Evolutionary conservation across 2,329 filamentous ascomycete genomes (phyloP).

Genomic region (Fusarium domesticum): DNA sequence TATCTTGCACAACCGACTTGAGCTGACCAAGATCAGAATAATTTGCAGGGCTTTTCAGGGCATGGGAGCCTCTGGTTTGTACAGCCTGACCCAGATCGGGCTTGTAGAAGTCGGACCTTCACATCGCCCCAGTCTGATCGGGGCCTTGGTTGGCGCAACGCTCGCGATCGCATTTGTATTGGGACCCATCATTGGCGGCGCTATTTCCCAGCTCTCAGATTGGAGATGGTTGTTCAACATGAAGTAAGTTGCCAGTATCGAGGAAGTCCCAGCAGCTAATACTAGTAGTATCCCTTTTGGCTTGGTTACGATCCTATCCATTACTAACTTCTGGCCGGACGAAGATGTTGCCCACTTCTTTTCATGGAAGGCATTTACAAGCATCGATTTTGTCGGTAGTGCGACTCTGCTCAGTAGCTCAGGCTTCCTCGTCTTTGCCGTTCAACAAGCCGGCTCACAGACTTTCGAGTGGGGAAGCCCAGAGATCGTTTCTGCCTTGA

Average conservation of each 20-base stretch:
- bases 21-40: constrained; percentile 43
- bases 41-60: constrained; percentile 58
- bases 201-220: constrained; percentile 49
- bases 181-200: constrained; percentile 56
- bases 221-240: constrained; percentile 63
- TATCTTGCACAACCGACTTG: constrained; percentile 1
- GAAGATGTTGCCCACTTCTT: constrained; percentile 36
- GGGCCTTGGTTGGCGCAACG: constrained; percentile 53
- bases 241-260: constrained; percentile 44
- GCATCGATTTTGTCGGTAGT: constrained; percentile 53
- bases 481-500: constrained; percentile 48
- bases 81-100: constrained; percentile 57
- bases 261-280: constrained; percentile 9
- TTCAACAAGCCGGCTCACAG: constrained; percentile 56
- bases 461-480: constrained; percentile 51
- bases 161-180: constrained; percentile 57
- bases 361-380: constrained; percentile 42
- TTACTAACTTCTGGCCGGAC: constrained; percentile 47
- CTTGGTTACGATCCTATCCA: constrained; percentile 42
- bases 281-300: constrained; percentile 48
- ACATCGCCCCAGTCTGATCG: constrained; percentile 51
- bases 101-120: constrained; percentile 55
- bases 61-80: constrained; percentile 59
- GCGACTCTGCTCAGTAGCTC: constrained; percentile 50
- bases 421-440: constrained; percentile 52